phyloP scores from a whole-genome alignment of 2,329 filamentous ascomycete species.

The Calonectria hawksworthii region DNA sequence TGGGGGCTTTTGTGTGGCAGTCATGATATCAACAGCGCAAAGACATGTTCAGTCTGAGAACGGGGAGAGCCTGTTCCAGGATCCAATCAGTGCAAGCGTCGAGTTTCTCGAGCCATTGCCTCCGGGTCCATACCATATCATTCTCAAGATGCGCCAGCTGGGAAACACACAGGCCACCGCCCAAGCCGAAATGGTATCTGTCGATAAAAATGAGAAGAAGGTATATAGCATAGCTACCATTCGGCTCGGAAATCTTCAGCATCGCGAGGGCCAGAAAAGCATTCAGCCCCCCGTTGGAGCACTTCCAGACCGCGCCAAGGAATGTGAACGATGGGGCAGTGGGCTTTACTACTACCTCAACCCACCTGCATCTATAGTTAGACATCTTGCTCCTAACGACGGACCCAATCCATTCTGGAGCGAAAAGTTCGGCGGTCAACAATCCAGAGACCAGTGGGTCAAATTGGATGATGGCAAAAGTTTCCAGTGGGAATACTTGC shows the following conservation, averaged over 20 bases:
- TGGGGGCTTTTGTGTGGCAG: background rate
- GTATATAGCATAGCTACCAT: background rate
- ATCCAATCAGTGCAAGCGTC: background rate
- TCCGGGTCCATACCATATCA: background rate
- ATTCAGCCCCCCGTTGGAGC: background rate
- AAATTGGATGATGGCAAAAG: background rate
- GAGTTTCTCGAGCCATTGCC: constrained; percentile 3
- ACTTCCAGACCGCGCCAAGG: background rate
- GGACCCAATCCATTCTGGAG: constrained; percentile 1
- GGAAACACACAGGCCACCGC: background rate
- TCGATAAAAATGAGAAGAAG: background rate
- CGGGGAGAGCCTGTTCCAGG: background rate
- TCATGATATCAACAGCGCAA: background rate
- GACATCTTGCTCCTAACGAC: background rate
- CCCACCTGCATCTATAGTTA: background rate
- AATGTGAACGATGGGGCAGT: background rate
- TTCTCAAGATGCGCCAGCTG: background rate
- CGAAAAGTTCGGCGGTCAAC: background rate
- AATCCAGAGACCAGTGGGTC: background rate
- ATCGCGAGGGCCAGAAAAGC: background rate
- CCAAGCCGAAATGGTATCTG: background rate
- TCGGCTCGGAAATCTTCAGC: background rate
- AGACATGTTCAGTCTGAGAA: background rate
- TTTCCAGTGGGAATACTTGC: background rate
- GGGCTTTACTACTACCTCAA: background rate